These are phyloP conservation scores for Thelonectria blattea DNA, from an alignment of 2,329 filamentous ascomycete species.

Conservation along the genomic window DNA sequence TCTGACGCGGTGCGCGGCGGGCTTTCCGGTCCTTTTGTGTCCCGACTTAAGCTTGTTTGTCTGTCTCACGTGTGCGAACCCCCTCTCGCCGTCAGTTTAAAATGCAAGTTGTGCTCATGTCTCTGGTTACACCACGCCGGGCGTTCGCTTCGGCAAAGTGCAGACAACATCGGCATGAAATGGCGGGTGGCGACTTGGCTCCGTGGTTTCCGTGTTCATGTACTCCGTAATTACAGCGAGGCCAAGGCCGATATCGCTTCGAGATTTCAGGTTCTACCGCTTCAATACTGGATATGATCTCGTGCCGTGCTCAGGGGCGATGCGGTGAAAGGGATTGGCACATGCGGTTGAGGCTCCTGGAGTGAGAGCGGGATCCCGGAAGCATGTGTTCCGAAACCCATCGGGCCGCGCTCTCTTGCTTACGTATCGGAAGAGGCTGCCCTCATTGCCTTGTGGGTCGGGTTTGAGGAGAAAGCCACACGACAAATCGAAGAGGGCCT, in stretches of 20 bases:
- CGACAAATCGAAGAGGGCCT: background rate
- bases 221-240: background rate
- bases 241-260: background rate
- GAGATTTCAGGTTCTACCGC: background rate
- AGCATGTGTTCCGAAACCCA: background rate
- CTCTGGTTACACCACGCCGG: background rate
- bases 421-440: background rate
- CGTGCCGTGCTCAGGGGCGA: background rate
- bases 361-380: background rate
- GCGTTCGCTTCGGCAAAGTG: background rate
- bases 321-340: background rate
- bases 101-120: background rate
- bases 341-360: background rate
- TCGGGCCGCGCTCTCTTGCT: background rate
- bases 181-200: background rate
- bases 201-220: too few species aligned
- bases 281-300: background rate
- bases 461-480: background rate
- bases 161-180: background rate
- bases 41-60: background rate
- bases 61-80: too few species aligned
- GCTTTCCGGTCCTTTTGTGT: background rate
- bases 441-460: too few species aligned
- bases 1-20: background rate
- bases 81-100: too few species aligned